A percentile compares a stretch with the other conserved stretches of the same genome.
phyloP scores from a whole-genome alignment of 805 yeast species.

The Suhomyces emberorum region DNA sequence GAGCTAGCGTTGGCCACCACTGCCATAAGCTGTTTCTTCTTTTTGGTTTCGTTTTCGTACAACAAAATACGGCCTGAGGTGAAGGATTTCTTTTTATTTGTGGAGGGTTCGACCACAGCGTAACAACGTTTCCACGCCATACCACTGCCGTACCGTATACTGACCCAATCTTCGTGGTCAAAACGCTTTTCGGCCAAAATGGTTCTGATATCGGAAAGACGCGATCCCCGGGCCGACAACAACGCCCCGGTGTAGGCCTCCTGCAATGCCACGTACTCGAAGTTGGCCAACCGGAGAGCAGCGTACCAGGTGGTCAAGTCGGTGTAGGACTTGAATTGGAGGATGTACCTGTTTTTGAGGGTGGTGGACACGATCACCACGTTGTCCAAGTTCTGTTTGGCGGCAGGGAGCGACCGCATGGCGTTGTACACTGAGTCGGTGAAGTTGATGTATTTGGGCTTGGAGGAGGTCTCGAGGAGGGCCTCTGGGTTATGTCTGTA shows the following conservation, averaged over 20 bases:
- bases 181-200: constrained; percentile 81
- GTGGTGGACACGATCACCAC: constrained; percentile 91
- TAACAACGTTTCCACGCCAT: constrained; percentile 97
- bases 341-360: constrained; percentile 77
- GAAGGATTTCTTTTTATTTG: constrained; percentile 44
- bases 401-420: constrained; percentile 61
- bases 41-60: constrained; percentile 77
- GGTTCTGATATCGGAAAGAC: constrained; percentile 81
- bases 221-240: constrained; percentile 85
- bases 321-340: constrained; percentile 69
- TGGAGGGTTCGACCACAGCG: constrained; percentile 79
- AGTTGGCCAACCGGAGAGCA: constrained; percentile 75
- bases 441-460: constrained; percentile 85
- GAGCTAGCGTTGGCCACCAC: constrained; percentile 65
- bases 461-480: constrained; percentile 55
- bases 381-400: constrained; percentile 60
- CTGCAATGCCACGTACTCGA: constrained; percentile 79
- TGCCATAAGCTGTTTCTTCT: constrained; percentile 73
- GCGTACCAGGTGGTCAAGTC: constrained; percentile 75
- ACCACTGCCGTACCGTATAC: constrained; percentile 93
- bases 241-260: constrained; percentile 97
- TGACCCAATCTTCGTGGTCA: constrained; percentile 90
- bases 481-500: constrained; percentile 51
- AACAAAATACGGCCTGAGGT: constrained; percentile 70
- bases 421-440: constrained; percentile 86